Evolutionary conservation across 306 rosid genomes (phyloP).

Genomic region (Malus fusca): DNA sequence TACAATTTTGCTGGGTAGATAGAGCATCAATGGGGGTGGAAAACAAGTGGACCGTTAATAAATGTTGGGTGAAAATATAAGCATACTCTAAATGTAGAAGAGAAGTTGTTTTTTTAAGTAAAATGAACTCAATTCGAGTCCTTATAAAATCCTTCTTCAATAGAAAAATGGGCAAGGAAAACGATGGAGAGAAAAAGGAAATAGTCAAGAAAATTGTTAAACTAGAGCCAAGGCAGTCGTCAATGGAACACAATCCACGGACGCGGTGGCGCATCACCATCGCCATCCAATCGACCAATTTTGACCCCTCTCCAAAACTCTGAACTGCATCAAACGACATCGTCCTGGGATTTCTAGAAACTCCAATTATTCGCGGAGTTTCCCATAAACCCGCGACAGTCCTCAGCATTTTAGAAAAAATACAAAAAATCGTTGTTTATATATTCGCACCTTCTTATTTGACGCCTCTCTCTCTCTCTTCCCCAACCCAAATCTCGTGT

Average conservation of each 20-base stretch:
- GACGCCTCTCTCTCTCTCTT: background rate
- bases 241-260: background rate
- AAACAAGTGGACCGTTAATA: too few species aligned
- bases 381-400: background rate
- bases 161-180: background rate
- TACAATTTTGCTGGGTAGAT: too few species aligned
- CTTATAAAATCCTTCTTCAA: too few species aligned
- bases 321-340: background rate
- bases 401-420: background rate
- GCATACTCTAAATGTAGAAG: too few species aligned
- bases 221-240: background rate
- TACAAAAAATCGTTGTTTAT: background rate
- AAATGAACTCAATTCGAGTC: too few species aligned
- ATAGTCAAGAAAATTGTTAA: background rate
- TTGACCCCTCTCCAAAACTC: conserved; percentile 1
- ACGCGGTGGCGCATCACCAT: background rate
- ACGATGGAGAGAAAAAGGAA: background rate
- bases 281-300: background rate
- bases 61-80: too few species aligned
- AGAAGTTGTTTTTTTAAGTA: too few species aligned
- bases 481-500: background rate
- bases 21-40: too few species aligned
- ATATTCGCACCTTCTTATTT: background rate
- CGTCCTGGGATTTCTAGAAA: background rate
- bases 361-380: background rate